Base-by-base conservation (phyloP, 805 yeast genomes). In the Wickerhamiella nectarea region DNA sequence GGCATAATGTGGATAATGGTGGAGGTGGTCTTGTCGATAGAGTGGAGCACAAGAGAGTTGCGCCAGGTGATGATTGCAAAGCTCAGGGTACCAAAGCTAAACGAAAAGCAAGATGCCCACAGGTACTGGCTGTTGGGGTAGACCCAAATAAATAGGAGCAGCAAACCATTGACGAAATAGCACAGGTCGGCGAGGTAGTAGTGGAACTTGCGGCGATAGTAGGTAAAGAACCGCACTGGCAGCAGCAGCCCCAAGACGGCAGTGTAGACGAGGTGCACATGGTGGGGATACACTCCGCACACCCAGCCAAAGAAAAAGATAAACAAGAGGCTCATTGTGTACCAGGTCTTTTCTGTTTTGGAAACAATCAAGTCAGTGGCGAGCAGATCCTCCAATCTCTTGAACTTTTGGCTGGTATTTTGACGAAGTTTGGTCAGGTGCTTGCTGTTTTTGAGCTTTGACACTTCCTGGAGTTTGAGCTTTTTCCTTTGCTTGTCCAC, bases 61-160 rank as follows among this genome's bases (percentile, higher is more conserved):
- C 94, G 70, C 98, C 97, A 89, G 0, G 95, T 83, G 36, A 89
- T 77, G 18, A 89, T 95, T 0, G 96, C 96, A 72, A 84, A 87
- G 5, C 94, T 74, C 45, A 89, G 63, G 0, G 96, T 84, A 1
- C 97, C 98, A 64, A 80, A 77, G 1, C 91, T 72, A 48, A 89
- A 75, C 8, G 95, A 80, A 61, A 83, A 87, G 51, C 93, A 85
- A 2, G 89, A 72, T 12, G 83, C 75, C 62, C 80, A 89, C 19
- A 89, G 66, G 52, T 77, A 72, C 33, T 69, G 68, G 2, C 94
- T 82, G 26, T 68, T 55, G 0, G 98, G 96, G 49, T 78, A 76
- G 4, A 76, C 66, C 97, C 97, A 89, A 25, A 89, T 70, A 56
- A 74, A 89, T 1, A 75, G 50, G 52, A 87, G 54, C 39, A 82